A percentile compares a stretch with the other conserved stretches of the same genome.
These are phyloP conservation scores for Penicillium ochrochloron DNA, from an alignment of 495 filamentous ascomycete genomes.

Conservation along the genomic window DNA sequence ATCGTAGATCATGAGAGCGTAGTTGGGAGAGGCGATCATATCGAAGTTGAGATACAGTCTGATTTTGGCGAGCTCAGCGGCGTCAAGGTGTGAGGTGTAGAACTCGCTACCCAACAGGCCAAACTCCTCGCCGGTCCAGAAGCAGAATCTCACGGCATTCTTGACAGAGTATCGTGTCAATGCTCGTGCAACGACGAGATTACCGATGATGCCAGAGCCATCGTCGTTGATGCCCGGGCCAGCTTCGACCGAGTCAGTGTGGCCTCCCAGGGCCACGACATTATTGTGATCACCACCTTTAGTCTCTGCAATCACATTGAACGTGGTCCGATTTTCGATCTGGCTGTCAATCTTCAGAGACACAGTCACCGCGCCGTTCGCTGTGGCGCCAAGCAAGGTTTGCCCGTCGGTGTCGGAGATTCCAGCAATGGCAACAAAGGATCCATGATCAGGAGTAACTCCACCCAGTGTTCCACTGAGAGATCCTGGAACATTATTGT, in stretches of 20 bases:
- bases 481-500: constrained; percentile 64
- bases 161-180: constrained; percentile 63
- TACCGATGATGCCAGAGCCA: constrained; percentile 66
- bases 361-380: constrained; percentile 36
- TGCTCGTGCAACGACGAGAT: constrained; percentile 65
- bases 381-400: constrained; percentile 46
- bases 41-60: constrained; percentile 76
- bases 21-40: constrained; percentile 80
- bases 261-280: constrained; percentile 65
- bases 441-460: constrained; percentile 48
- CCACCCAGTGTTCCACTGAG: constrained; percentile 60
- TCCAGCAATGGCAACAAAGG: constrained; percentile 56
- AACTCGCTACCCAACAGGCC: constrained; percentile 66
- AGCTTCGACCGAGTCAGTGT: constrained; percentile 69
- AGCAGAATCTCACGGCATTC: constrained; percentile 71
- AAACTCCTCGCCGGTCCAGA: constrained; percentile 70
- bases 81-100: constrained; percentile 57
- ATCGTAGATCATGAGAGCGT: constrained; percentile 69
- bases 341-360: constrained; percentile 41
- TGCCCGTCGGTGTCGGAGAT: constrained; percentile 58
- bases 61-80: constrained; percentile 59
- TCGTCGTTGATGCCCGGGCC: constrained; percentile 71
- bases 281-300: constrained; percentile 68
- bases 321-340: constrained; percentile 54
- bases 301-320: constrained; percentile 72